These are phyloP conservation scores for Trichosanthes cucumerina DNA, from an alignment of 306 rosid genomes.

Conservation along the genomic window DNA sequence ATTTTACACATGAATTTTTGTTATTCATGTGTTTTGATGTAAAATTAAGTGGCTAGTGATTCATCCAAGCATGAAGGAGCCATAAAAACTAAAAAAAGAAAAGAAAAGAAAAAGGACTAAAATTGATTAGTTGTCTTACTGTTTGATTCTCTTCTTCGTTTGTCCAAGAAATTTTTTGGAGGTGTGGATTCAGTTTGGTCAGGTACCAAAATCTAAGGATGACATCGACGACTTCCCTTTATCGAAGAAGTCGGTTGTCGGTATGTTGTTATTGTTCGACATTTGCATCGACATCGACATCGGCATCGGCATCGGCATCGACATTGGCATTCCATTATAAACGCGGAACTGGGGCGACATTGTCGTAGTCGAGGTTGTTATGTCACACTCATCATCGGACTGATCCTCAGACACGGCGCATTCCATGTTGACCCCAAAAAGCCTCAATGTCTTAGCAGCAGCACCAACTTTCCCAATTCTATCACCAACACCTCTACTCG, in stretches of 20 bases:
- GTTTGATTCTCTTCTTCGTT: not conserved
- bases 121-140: not conserved
- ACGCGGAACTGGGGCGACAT: constrained; percentile 12
- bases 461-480: constrained; percentile 16
- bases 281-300: constrained; percentile 3
- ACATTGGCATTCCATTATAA: constrained; percentile 31
- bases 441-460: constrained; percentile 29
- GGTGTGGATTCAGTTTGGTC: not conserved
- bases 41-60: not conserved
- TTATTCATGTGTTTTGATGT: not conserved
- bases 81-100: not conserved
- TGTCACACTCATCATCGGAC: constrained; percentile 17
- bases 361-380: not conserved
- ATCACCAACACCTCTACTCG: constrained; percentile 5
- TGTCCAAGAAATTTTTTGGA: not conserved
- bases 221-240: constrained; percentile 25
- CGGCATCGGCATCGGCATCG: constrained; percentile 12
- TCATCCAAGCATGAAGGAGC: constrained; percentile 1
- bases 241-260: constrained; percentile 26
- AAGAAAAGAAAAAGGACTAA: not conserved
- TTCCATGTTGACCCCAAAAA: constrained; percentile 39
- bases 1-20: not conserved
- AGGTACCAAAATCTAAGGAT: constrained; percentile 30
- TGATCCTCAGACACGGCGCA: constrained; percentile 15
- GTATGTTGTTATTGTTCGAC: not conserved